These are phyloP conservation scores for Microthlaspi erraticum DNA, from an alignment of 345 rosid species.

Conservation along the genomic window DNA sequence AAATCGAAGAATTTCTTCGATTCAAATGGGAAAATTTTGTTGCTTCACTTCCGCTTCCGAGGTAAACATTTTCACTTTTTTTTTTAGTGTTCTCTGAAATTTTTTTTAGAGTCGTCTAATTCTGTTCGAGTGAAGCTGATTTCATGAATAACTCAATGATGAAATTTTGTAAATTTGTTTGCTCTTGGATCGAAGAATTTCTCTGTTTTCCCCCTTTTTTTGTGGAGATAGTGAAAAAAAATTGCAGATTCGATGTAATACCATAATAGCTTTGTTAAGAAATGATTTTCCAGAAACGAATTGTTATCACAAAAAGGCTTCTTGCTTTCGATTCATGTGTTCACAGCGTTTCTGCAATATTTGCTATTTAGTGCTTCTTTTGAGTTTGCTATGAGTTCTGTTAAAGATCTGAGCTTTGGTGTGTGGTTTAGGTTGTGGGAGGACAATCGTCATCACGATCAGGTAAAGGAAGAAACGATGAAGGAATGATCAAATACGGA, in stretches of 20 bases:
- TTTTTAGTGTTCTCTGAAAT: not conserved
- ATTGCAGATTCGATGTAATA: not conserved
- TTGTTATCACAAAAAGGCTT: not conserved
- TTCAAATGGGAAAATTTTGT: slow-evolving; percentile 44
- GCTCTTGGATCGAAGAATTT: slow-evolving; percentile 6
- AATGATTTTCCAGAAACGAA: not conserved
- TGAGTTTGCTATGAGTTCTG: not conserved
- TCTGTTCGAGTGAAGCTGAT: not conserved
- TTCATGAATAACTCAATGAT: not conserved
- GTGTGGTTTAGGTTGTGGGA: slow-evolving; percentile 51
- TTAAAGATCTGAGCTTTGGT: slow-evolving; percentile 10
- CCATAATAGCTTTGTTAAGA: not conserved
- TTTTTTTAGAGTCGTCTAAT: not conserved
- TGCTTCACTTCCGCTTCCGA: slow-evolving; percentile 47
- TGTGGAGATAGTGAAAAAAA: not conserved
- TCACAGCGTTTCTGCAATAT: not conserved
- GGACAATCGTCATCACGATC: slow-evolving; percentile 61
- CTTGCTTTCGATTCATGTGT: not conserved
- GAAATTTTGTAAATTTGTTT: not conserved
- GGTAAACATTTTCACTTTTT: slow-evolving; percentile 26
- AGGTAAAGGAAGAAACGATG: slow-evolving; percentile 70
- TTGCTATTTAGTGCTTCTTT: not conserved
- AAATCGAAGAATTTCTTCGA: slow-evolving; percentile 30
- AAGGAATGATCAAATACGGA: slow-evolving; percentile 62
- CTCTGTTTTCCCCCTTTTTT: slow-evolving; percentile 7